phyloP scores from a whole-genome alignment of 331 rosid species.

The Quercus phellos region DNA sequence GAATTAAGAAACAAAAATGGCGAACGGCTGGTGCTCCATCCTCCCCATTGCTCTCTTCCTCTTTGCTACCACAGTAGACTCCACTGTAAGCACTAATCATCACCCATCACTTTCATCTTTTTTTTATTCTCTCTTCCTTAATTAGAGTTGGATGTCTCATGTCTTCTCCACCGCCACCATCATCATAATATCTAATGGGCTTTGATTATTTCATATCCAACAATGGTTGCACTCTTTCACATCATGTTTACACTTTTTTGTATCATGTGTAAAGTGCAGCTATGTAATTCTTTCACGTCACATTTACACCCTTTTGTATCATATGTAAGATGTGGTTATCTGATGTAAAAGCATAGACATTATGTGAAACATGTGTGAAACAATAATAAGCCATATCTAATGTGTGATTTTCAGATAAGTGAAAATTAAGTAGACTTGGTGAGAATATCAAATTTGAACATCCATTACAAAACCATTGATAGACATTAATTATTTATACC shows the following conservation, averaged over 20 bases:
- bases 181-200: neutral
- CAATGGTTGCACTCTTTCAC: too few relatives aligned
- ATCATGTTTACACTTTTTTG: too few relatives aligned
- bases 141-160: neutral
- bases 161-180: neutral
- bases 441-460: too few relatives aligned
- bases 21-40: neutral
- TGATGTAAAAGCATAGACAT: too few relatives aligned
- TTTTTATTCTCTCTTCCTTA: neutral
- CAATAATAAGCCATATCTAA: neutral
- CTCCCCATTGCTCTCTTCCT: slow-evolving; percentile 14
- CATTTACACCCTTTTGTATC: too few relatives aligned
- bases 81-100: slow-evolving; percentile 17
- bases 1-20: slow-evolving; percentile 7
- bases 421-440: neutral
- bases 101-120: neutral
- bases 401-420: neutral
- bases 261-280: too few relatives aligned
- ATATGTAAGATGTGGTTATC: too few relatives aligned
- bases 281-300: too few relatives aligned
- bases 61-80: slow-evolving; percentile 14
- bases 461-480: too few relatives aligned
- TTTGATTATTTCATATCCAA: too few relatives aligned
- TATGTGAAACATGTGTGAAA: too few relatives aligned
- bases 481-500: neutral